phyloP scores from a whole-genome alignment of 305 asterid species.

The Fraxinus sp. region DNA sequence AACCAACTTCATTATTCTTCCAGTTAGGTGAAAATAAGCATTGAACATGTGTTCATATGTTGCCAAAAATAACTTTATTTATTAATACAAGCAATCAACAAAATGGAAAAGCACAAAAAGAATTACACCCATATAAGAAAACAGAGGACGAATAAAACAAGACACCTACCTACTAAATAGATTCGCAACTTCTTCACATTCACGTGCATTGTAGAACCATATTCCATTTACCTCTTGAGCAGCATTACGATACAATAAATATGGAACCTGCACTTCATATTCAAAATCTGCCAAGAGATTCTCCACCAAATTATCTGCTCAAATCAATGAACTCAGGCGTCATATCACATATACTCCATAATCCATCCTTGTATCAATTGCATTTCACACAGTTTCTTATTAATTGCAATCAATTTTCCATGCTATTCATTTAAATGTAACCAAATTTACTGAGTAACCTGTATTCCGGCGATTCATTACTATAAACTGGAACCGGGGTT shows the following conservation, averaged over 20 bases:
- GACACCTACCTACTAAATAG: constrained; percentile 66
- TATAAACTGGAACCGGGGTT: constrained; percentile 81
- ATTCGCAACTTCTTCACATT: constrained; percentile 76
- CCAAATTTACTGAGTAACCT: constrained; percentile 42
- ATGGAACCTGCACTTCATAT: constrained; percentile 80
- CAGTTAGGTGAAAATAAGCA: background rate
- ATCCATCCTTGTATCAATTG: background rate
- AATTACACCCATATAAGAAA: background rate
- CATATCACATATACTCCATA: background rate
- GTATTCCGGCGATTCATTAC: constrained; percentile 82
- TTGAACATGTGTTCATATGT: background rate
- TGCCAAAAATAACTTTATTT: background rate
- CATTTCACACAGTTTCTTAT: background rate
- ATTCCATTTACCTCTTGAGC: constrained; percentile 51
- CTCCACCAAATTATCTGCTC: constrained; percentile 84
- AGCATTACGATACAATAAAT: constrained; percentile 71
- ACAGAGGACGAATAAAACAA: background rate
- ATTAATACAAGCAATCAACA: background rate
- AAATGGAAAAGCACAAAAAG: background rate
- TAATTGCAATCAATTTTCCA: background rate
- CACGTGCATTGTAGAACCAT: constrained; percentile 60
- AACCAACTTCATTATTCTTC: background rate
- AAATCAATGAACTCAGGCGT: constrained; percentile 22
- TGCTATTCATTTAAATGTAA: background rate
- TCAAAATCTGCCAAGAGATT: constrained; percentile 81